Conservation (phyloP, 2,329 filamentous ascomycete genomes). For the Ophiostoma quercus region DNA sequence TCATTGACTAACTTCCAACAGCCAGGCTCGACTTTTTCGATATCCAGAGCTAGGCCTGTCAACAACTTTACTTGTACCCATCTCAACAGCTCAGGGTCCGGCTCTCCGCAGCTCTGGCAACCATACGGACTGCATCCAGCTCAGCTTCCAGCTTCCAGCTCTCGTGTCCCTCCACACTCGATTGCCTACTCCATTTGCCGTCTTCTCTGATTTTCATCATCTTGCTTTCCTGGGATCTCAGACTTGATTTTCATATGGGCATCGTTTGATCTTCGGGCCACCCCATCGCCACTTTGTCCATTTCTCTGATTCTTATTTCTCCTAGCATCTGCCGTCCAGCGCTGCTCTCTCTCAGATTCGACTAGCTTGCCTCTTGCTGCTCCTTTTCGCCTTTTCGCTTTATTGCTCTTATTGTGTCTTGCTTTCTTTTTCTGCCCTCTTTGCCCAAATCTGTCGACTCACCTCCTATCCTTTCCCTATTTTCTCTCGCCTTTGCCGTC, state of each 20-base stretch:
- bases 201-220: neutral
- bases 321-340: neutral
- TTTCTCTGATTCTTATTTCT: neutral
- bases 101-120: neutral
- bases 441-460: neutral
- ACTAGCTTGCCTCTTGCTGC: neutral
- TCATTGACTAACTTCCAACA: neutral
- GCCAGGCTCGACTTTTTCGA: neutral
- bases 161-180: neutral
- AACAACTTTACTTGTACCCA: neutral
- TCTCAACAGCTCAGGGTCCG: slow-evolving; percentile 4
- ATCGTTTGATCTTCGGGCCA: neutral
- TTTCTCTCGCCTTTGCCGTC: neutral
- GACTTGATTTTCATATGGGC: neutral
- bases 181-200: neutral
- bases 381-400: neutral
- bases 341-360: neutral
- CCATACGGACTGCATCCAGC: neutral
- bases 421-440: neutral
- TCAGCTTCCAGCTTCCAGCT: neutral
- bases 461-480: neutral
- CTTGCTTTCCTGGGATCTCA: neutral
- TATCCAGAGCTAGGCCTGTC: neutral
- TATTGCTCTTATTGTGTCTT: neutral
- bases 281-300: neutral